Evolutionary conservation across 495 filamentous ascomycete genomes (phyloP).

Genomic region (Xylaria intraflava): DNA sequence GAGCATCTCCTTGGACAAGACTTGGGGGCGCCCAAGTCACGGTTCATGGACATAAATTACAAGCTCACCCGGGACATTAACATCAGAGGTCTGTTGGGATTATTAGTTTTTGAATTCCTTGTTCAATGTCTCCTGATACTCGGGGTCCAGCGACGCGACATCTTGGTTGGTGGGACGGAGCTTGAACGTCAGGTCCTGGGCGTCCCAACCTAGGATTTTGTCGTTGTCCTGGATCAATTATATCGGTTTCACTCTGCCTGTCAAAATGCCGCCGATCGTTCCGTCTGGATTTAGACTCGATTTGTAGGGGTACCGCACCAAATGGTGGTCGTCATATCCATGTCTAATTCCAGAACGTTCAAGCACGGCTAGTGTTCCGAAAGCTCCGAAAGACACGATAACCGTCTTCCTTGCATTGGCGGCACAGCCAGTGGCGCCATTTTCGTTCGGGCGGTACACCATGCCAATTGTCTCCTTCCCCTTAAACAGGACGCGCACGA

Average conservation of each 20-base stretch:
- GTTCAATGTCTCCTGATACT: constrained; percentile 28
- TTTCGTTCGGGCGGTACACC: too few relatives aligned
- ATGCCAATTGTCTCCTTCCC: too few relatives aligned
- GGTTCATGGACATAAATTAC: too few relatives aligned
- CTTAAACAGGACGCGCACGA: too few relatives aligned
- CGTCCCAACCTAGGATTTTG: constrained; percentile 28
- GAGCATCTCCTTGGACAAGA: too few relatives aligned
- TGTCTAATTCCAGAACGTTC: constrained; percentile 35
- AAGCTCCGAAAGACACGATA: too few relatives aligned
- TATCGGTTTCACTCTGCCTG: constrained; percentile 18
- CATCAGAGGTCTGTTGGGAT: constrained; percentile 26
- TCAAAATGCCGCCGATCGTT: constrained; percentile 18
- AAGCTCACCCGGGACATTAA: constrained; percentile 16
- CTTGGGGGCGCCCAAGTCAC: too few relatives aligned
- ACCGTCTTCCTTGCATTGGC: too few relatives aligned
- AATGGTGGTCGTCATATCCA: constrained; percentile 34
- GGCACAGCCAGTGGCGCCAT: too few relatives aligned
- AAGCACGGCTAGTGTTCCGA: too few relatives aligned
- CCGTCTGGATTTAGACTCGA: constrained; percentile 10
- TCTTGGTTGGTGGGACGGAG: constrained; percentile 28
- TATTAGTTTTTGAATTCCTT: constrained; percentile 26
- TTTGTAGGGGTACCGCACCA: constrained; percentile 20
- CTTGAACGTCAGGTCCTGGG: constrained; percentile 29
- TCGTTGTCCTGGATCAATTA: constrained; percentile 20
- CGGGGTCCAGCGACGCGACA: constrained; percentile 23